Evolutionary conservation across 2,329 filamentous ascomycete genomes (phyloP), one percentile per base, ranked within the genome.

Genomic region (Fusarium humuli): DNA sequence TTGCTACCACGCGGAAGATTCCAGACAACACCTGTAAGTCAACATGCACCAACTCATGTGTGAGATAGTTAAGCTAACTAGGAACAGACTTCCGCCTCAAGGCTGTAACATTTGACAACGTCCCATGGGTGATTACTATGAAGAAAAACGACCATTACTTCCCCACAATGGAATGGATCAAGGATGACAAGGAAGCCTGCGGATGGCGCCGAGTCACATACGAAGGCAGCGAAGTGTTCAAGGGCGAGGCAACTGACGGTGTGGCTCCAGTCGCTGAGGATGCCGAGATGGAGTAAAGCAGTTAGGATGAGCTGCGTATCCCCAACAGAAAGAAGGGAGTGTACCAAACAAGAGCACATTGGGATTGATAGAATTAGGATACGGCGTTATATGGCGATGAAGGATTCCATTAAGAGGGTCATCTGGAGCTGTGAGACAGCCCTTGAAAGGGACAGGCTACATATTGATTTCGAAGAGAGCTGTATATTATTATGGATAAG

Each of bases 71-170:
- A 12, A 45, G 23, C 76, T 77, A 66, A 73, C 57, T 25, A 40
- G n/a, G 20, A n/a, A 32, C 61, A 91, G 90, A 99, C 82, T 99
- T 99, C 89, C 91, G 96, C 20, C 86, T 99, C 56, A 94, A 95
- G 79, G 94, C 96, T n/a, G 94, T 98, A 79, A 98, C 96, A 0
- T 99, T 99, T 77, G 96, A 99, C 80, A 97, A 97, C 76, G 94
- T 99, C 12, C 95, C 95, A 6, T 99, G 96, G 94, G 94, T 99
- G n/a, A 93, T 97, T 41, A 99, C 96, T 11, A 97, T 99, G 93
- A 99, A 99, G 90, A 98, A 98, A 88, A 98, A 98, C 75, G 95
- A 99, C 78, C 96, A 99, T 81, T 99, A 99, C 79, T 92, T 92
- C 80, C 90, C 90, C 1, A 91, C 89, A 1, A 87, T 89, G 79